Evolutionary conservation across 2,329 filamentous ascomycete species (phyloP).

Genomic region (Metarhizium brunneum): DNA sequence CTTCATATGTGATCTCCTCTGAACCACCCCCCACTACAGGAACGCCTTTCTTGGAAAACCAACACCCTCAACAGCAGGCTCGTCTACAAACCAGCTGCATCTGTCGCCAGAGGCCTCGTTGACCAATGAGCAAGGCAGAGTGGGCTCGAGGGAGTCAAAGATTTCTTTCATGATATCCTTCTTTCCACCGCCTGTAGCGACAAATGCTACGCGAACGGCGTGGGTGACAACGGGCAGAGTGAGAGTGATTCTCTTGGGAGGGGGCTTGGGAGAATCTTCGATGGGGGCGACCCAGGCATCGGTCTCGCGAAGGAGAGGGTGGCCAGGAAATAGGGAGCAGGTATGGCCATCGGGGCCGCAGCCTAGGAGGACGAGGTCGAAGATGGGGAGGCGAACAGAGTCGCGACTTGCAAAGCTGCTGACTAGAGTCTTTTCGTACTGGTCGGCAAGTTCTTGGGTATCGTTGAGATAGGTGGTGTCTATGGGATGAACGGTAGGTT

Average conservation of each 20-base stretch:
- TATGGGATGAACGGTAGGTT: slow-evolving; percentile 72
- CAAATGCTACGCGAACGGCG: slow-evolving; percentile 77
- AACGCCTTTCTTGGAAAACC: slow-evolving; percentile 67
- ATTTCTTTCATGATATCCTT: slow-evolving; percentile 88
- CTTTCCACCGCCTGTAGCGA: slow-evolving; percentile 84
- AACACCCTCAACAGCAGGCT: slow-evolving; percentile 76
- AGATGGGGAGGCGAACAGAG: slow-evolving; percentile 88
- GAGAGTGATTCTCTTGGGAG: slow-evolving; percentile 81
- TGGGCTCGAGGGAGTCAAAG: slow-evolving; percentile 63
- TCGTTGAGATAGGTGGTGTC: slow-evolving; percentile 58
- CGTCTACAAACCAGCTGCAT: slow-evolving; percentile 92
- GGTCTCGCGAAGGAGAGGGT: slow-evolving; percentile 75
- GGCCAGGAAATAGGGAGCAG: slow-evolving; percentile 89
- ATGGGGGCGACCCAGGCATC: slow-evolving; percentile 90
- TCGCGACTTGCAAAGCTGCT: slow-evolving; percentile 82
- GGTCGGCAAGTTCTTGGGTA: slow-evolving; percentile 83
- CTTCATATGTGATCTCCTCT: background rate
- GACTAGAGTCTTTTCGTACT: slow-evolving; percentile 85
- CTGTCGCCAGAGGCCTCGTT: slow-evolving; percentile 78
- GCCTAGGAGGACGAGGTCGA: slow-evolving; percentile 87
- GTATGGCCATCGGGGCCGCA: slow-evolving; percentile 96
- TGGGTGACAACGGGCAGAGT: slow-evolving; percentile 86
- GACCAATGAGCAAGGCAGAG: slow-evolving; percentile 77
- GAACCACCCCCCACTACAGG: slow-evolving; percentile 23
- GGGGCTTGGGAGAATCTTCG: slow-evolving; percentile 90